Percentiles rank a stretch among this genome's conserved stretches.
These are phyloP conservation scores for Chalaropsis ovoidea DNA, from an alignment of 2,329 filamentous ascomycete species.

Conservation along the genomic window DNA sequence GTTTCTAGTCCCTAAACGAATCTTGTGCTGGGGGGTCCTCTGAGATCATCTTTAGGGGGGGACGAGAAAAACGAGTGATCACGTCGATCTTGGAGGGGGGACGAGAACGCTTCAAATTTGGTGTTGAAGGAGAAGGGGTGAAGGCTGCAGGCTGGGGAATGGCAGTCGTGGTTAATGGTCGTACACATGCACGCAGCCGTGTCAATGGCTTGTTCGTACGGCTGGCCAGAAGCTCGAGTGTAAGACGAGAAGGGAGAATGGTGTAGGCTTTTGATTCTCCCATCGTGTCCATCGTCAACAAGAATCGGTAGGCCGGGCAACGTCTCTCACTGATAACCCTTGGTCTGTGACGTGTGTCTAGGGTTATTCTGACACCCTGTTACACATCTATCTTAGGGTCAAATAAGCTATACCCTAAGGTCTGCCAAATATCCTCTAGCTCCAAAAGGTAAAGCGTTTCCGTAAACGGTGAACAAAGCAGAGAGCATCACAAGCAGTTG, in stretches of 20 bases:
- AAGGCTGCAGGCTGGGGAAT: neutral
- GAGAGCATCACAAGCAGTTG: neutral
- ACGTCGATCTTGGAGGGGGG: constrained; percentile 2
- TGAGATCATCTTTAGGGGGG: constrained; percentile 6
- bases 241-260: neutral
- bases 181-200: neutral
- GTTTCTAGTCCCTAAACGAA: constrained; percentile 2
- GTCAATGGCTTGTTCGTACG: neutral
- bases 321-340: neutral
- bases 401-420: neutral
- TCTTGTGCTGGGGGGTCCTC: neutral
- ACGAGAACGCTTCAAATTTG: neutral
- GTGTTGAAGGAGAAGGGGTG: neutral
- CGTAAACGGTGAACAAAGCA: neutral
- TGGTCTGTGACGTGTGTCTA: neutral
- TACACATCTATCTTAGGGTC: neutral
- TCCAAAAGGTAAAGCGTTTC: neutral
- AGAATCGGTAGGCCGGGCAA: neutral
- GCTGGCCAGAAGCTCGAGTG: neutral
- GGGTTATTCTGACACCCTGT: neutral
- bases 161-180: neutral
- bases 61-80: neutral
- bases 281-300: neutral
- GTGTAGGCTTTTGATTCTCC: neutral
- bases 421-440: neutral